These are phyloP conservation scores for Huiozyma sinensis DNA, from an alignment of 805 yeast genomes.

Conservation along the genomic window DNA sequence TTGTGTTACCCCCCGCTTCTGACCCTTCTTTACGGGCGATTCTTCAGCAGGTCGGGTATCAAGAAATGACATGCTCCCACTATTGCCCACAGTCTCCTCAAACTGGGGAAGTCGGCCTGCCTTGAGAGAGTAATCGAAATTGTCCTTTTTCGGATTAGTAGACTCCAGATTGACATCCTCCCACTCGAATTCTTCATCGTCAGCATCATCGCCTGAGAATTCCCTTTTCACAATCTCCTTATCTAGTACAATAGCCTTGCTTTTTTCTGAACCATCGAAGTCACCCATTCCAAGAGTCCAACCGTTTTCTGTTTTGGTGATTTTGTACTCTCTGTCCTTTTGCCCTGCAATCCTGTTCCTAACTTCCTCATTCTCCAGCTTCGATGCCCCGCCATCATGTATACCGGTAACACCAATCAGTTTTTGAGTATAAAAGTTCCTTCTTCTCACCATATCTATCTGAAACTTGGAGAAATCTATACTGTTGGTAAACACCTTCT, in stretches of 20 bases:
- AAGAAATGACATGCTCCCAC: constrained; percentile 24
- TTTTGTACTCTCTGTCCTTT: constrained; percentile 60
- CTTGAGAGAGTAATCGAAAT: constrained; percentile 33
- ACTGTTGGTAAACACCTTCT: constrained; percentile 68
- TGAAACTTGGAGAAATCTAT: constrained; percentile 90
- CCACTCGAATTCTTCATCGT: constrained; percentile 44
- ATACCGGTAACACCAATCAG: constrained; percentile 77
- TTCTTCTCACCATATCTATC: constrained; percentile 80
- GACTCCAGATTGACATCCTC: constrained; percentile 50
- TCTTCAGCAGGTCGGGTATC: constrained; percentile 18
- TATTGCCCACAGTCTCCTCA: constrained; percentile 7
- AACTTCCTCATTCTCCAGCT: constrained; percentile 24
- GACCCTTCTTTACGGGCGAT: constrained; percentile 13
- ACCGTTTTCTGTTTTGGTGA: constrained; percentile 70
- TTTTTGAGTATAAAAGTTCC: constrained; percentile 83
- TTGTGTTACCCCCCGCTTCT: not conserved
- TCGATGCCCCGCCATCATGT: constrained; percentile 40
- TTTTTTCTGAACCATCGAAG: constrained; percentile 30
- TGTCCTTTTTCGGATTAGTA: constrained; percentile 11
- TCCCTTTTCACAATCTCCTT: constrained; percentile 14
- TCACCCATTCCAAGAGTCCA: constrained; percentile 63
- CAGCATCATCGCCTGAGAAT: constrained; percentile 16
- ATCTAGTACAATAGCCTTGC: constrained; percentile 38
- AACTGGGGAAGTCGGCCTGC: constrained; percentile 31
- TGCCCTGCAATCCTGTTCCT: constrained; percentile 67